Evolutionary conservation across 305 asterid genomes (phyloP).

Genomic region (Solanum hybrid): DNA sequence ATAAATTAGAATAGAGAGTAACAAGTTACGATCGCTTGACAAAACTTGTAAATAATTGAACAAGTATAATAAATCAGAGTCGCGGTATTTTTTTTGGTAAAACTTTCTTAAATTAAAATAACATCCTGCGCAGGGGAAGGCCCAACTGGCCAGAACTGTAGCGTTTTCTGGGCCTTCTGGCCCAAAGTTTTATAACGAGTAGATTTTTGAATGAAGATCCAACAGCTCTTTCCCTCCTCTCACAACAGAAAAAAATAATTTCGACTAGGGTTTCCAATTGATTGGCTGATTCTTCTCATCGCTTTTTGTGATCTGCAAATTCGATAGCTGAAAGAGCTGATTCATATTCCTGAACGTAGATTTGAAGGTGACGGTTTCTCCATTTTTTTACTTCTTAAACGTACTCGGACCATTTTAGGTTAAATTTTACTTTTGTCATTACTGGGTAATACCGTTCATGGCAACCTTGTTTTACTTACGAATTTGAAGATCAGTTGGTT

Average conservation of each 20-base stretch:
- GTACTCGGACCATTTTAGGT: no score
- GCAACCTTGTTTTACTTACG: background rate
- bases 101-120: background rate
- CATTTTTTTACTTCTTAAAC: background rate
- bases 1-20: background rate
- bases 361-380: background rate
- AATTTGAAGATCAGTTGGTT: background rate
- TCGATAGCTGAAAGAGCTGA: background rate
- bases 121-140: background rate
- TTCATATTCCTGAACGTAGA: background rate
- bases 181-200: background rate
- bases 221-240: background rate
- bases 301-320: background rate
- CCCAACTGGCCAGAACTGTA: background rate
- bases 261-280: background rate
- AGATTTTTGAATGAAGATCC: background rate
- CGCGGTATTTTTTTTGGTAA: background rate
- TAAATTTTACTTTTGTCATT: background rate
- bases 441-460: background rate
- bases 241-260: background rate
- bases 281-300: background rate
- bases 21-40: accelerated
- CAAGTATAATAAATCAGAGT: background rate
- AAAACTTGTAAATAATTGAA: background rate
- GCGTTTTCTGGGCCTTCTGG: background rate